These are phyloP conservation scores for Cladosporium phlei DNA, from an alignment of 2,329 filamentous ascomycete species.

Conservation along the genomic window DNA sequence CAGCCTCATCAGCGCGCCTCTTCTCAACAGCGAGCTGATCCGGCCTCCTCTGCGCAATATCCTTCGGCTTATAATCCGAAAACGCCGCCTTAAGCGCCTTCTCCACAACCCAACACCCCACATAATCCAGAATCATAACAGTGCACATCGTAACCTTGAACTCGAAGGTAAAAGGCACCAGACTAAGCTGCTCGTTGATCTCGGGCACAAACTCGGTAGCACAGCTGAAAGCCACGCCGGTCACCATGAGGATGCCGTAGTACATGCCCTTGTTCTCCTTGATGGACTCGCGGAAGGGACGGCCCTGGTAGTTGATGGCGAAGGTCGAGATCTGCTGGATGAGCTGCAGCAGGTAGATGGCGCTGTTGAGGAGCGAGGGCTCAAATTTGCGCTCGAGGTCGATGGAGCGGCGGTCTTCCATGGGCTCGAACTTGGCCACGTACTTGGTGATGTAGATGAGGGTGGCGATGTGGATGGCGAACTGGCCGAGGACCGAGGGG, in stretches of 20 bases:
- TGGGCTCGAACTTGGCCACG: slow-evolving; percentile 77
- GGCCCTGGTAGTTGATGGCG: slow-evolving; percentile 98
- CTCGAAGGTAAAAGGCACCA: slow-evolving; percentile 82
- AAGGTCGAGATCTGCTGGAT: slow-evolving; percentile 99
- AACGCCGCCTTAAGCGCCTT: slow-evolving; percentile 78
- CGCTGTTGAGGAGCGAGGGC: slow-evolving; percentile 90
- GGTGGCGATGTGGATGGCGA: slow-evolving; percentile 89
- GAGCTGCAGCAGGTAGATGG: slow-evolving; percentile 92
- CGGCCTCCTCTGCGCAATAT: slow-evolving; percentile 79
- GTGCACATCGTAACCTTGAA: slow-evolving; percentile 84
- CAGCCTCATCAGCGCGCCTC: slow-evolving; percentile 56
- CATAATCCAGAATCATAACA: slow-evolving; percentile 84
- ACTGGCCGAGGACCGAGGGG: slow-evolving; percentile 92
- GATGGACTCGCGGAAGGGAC: slow-evolving; percentile 93
- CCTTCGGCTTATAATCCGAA: slow-evolving; percentile 86
- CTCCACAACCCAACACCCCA: slow-evolving; percentile 81
- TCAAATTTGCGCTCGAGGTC: slow-evolving; percentile 93
- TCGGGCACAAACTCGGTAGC: slow-evolving; percentile 94
- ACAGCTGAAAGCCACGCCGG: slow-evolving; percentile 85
- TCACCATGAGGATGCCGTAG: slow-evolving; percentile 87
- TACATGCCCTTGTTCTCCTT: slow-evolving; percentile 98
- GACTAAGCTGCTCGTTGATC: slow-evolving; percentile 85
- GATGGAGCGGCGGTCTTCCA: slow-evolving; percentile 52
- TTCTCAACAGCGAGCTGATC: slow-evolving; percentile 80
- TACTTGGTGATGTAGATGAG: slow-evolving; percentile 90